phyloP scores from a whole-genome alignment of 768 basidiomycete species.

The Tubosaeta sp. region DNA sequence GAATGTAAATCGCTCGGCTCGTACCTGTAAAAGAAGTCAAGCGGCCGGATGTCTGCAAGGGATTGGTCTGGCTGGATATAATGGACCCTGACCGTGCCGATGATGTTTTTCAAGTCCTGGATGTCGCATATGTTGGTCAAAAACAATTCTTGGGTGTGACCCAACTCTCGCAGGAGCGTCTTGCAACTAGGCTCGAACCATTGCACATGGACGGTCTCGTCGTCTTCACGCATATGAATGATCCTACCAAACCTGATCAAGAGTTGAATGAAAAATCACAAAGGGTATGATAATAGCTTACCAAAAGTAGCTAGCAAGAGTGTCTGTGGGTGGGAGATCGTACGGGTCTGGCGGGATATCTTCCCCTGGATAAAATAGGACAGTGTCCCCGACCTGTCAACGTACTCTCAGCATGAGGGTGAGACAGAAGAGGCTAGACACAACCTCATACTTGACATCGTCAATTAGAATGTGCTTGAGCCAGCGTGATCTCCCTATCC shows the following conservation, averaged over 20 bases:
- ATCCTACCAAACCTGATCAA: constrained; percentile 64
- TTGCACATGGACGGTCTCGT: constrained; percentile 54
- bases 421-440: not conserved
- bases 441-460: constrained; percentile 40
- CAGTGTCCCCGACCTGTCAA: constrained; percentile 57
- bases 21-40: constrained; percentile 59
- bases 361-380: constrained; percentile 45
- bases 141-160: constrained; percentile 62
- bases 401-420: constrained; percentile 1
- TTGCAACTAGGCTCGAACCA: constrained; percentile 72
- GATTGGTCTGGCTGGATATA: constrained; percentile 25
- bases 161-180: constrained; percentile 57
- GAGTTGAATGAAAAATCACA: not conserved
- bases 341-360: constrained; percentile 33
- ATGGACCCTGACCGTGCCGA: constrained; percentile 47
- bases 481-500: constrained; percentile 33
- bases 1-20: not conserved
- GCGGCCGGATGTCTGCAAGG: constrained; percentile 24
- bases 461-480: constrained; percentile 42
- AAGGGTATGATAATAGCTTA: constrained; percentile 19
- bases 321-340: constrained; percentile 36
- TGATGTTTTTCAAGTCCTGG: constrained; percentile 36
- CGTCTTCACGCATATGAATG: constrained; percentile 43
- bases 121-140: constrained; percentile 51
- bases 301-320: constrained; percentile 64